phyloP scores from a whole-genome alignment of 129 eudicot genomes.

The Saussurea involucrata region DNA sequence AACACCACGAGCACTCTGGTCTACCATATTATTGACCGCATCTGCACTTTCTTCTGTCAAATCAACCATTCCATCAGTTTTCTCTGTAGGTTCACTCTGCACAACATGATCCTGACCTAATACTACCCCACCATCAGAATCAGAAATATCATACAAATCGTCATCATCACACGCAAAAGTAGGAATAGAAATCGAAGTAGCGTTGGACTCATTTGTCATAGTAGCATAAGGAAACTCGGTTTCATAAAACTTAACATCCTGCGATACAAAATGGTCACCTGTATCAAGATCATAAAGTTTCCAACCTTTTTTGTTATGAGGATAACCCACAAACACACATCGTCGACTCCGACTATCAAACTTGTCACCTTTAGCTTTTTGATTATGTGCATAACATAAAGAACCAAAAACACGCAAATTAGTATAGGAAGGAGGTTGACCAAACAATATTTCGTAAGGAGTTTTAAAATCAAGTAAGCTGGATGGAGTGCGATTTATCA shows the following conservation, averaged over 20 bases:
- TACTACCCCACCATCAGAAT: too few species aligned
- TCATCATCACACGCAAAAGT: background rate
- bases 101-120: background rate
- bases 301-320: background rate
- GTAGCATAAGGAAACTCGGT: background rate
- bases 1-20: too few species aligned
- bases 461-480: background rate
- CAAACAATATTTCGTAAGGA: background rate
- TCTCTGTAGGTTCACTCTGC: background rate
- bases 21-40: too few species aligned
- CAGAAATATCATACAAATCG: too few species aligned
- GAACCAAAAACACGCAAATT: background rate
- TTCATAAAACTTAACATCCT: background rate
- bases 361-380: too few species aligned
- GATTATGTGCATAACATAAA: background rate
- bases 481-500: background rate
- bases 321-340: conserved; percentile 8
- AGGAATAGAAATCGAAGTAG: background rate
- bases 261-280: background rate
- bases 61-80: background rate
- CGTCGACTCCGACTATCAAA: background rate
- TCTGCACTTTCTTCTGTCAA: background rate
- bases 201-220: background rate
- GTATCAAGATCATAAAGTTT: background rate
- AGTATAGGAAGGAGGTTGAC: background rate